A percentile compares a stretch with the other conserved stretches of the same genome.
phyloP scores from a whole-genome alignment of 345 rosid species.

The Syzygium aromaticum region DNA sequence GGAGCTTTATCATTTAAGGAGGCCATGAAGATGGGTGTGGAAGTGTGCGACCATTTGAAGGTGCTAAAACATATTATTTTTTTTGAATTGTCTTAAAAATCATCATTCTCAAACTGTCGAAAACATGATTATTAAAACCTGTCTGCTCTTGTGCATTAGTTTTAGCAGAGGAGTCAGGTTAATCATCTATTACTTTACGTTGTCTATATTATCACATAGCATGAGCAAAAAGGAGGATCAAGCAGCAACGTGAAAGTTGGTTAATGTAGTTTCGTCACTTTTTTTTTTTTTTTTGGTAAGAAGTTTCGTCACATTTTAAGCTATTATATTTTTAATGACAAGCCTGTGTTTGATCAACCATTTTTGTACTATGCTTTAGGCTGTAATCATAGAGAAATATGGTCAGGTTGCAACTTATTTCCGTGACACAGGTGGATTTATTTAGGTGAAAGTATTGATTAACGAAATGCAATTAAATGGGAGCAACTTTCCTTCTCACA shows the following conservation, averaged over 20 bases:
- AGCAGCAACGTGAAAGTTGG: neutral
- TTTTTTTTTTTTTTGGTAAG: no score
- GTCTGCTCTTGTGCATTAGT: neutral
- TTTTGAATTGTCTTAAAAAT: neutral
- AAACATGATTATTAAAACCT: neutral
- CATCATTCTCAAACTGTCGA: neutral
- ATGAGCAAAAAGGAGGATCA: neutral
- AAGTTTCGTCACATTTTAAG: no score
- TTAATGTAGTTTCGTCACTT: no score
- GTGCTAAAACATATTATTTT: slow-evolving; percentile 2
- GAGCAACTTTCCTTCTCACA: neutral
- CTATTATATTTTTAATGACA: neutral
- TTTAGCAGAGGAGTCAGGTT: neutral
- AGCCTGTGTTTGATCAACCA: neutral
- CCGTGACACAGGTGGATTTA: slow-evolving; percentile 95
- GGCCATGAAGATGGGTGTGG: slow-evolving; percentile 98
- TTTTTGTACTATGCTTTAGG: slow-evolving; percentile 9
- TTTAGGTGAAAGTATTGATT: slow-evolving; percentile 36
- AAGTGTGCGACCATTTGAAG: slow-evolving; percentile 85
- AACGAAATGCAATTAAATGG: neutral
- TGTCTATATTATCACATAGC: no score
- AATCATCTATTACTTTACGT: no score
- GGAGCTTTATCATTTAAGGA: slow-evolving; percentile 88
- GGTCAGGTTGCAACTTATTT: slow-evolving; percentile 98
- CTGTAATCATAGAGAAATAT: slow-evolving; percentile 84